These are phyloP conservation scores for Vitis labrusca DNA, from an alignment of 164 flowering plant genomes.

Conservation along the genomic window DNA sequence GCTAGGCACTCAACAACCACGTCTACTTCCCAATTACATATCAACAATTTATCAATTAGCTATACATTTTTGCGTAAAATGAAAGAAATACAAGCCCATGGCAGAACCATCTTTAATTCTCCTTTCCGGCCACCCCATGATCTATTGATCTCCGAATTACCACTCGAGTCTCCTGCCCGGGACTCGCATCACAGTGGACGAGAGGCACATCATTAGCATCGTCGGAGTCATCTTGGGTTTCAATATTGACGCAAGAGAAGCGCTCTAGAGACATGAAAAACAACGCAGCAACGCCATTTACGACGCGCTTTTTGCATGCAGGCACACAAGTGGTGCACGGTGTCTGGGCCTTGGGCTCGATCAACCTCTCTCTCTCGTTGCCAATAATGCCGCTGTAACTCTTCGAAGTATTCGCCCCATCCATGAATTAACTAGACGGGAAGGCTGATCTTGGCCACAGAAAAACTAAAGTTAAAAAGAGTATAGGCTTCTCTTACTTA, in stretches of 20 bases:
- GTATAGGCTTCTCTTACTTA: too few relatives aligned
- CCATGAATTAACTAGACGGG: not conserved
- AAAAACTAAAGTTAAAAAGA: too few relatives aligned
- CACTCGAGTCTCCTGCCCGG: not conserved
- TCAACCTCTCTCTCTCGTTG: not conserved
- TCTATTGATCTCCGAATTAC: too few relatives aligned
- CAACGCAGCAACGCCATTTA: conserved; percentile 14
- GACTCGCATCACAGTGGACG: not conserved
- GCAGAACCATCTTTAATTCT: too few relatives aligned
- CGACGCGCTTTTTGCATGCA: conserved; percentile 3
- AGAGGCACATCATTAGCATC: not conserved
- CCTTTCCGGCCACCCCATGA: too few relatives aligned
- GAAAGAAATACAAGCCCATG: too few relatives aligned
- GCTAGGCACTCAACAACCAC: too few relatives aligned
- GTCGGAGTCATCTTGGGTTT: conserved; percentile 21
- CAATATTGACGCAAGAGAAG: conserved; percentile 23
- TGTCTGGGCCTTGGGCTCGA: not conserved
- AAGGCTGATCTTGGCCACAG: too few relatives aligned
- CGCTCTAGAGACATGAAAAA: conserved; percentile 27
- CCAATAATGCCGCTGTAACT: not conserved
- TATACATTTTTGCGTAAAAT: too few relatives aligned
- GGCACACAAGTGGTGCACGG: not conserved
- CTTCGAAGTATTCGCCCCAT: not conserved
- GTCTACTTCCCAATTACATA: too few relatives aligned
- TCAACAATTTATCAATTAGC: too few relatives aligned